Evolutionary conservation across 2,329 filamentous ascomycete genomes (phyloP), one percentile per base, ranked within the genome.

Genomic region (Fusarium neocosmosporiellum): DNA sequence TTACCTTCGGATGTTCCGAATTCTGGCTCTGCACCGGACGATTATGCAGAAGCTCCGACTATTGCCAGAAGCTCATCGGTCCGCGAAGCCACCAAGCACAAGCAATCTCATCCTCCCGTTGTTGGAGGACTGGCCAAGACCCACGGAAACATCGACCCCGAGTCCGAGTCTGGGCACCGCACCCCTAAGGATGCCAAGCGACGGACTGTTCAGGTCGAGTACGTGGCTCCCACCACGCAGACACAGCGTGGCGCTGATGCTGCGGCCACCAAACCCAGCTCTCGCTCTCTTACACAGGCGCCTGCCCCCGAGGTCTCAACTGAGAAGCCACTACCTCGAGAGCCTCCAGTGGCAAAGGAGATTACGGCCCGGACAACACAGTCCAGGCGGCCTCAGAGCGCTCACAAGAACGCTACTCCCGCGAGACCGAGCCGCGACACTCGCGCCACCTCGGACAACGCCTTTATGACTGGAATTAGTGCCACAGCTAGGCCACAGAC

Each of bases 201-300:
- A 65, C 91, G 95, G 76, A 99, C 96, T 0, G 94, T 99, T 0
- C 96, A 99, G 83, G 94, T 99, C 69, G 96, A 99, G 85, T 99
- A 99, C 82, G 96, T 98, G 65, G 93, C 95, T 22, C 96, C 96
- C 27, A 91, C 92, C 29, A 97, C 94, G 7, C 91, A 96, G 79
- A 98, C 96, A 1, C 89, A 92, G 70, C 90, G 96, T 72, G 94
- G 93, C 79, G 69, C 81, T 71, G 79, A 83, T 13, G 72, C 72
- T 3, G 67, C 72, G 9, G 59, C 75, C 43, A 67, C 79, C 13
- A 77, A 79, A 50, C 39, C 70, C 10, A 78, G 77, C 29, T 60
- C 71, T 37, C 73, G 70, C n/a, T 76, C 79, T 10, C 72, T 69
- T 55, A 82, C 73, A 79, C 88, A 65, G 84, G 86, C 78, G 86